Evolutionary conservation across 331 rosid genomes (phyloP), one percentile per base, ranked within the genome.

Genomic region (Telfairia occidentalis): DNA sequence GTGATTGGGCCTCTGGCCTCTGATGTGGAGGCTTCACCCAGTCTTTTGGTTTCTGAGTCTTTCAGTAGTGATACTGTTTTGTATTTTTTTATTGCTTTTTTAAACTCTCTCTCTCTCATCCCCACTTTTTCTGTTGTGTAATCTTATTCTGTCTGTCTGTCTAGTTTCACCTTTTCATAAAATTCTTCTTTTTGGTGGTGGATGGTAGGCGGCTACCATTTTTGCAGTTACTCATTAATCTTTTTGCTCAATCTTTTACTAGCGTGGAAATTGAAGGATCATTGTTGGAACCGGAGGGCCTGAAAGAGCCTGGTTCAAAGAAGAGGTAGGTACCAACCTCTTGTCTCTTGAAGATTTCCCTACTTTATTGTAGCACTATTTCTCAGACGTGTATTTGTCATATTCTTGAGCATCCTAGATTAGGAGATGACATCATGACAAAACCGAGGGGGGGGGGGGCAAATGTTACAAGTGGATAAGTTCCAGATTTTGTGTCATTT

Each of bases 221-320:
- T 60, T 66, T 66, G 34, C 34, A 4, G 19, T 71, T 24, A 70
- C 58, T 71, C 75, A 70, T 70, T 46, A 6, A 29, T 7, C 46
- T 54, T 84, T 83, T 60, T 73, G 73, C 16, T 70, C 78, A 42
- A 38, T 60, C 30, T 49, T 46, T 74, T 75, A 77, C 82, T 74
- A 94, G 98, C 40, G 78, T 78, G 82, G 96, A 94, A 80, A 77
- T 83, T 73, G 96, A 91, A 84, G 96, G 87, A 60, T 85, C 92
- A 4, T 74, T 87, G 77, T 86, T 85, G 77, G 96, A 90, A 84
- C 85, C 91, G 37, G 96, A 89, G 67, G 88, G 87, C 18, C 77
- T 57, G 34, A 90, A 83, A 78, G 96, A 89, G 75, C 80, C 95
- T 76, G 90, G 92, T 76, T 83, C 89, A 19, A 94, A 88, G 84